These are phyloP conservation scores for Malassezia equina DNA, from an alignment of 1,284 basidiomycete genomes.

Conservation along the genomic window DNA sequence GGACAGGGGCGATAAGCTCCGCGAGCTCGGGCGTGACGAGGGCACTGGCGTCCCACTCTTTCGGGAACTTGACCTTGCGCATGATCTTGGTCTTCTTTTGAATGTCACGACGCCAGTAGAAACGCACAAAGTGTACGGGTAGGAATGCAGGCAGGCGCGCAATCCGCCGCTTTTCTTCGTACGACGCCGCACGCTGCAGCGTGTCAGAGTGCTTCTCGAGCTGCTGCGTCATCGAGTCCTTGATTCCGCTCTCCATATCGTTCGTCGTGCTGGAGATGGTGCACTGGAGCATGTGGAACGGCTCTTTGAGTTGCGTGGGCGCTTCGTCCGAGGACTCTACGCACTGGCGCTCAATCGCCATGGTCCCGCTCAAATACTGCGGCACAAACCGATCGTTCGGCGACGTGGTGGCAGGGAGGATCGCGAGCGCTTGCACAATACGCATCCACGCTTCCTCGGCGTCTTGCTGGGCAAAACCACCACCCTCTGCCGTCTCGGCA, in stretches of 20 bases:
- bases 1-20: conserved; percentile 60
- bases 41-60: conserved; percentile 73
- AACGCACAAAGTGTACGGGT: conserved; percentile 84
- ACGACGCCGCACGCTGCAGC: conserved; percentile 69
- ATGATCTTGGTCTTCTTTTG: conserved; percentile 56
- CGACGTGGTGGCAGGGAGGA: not conserved
- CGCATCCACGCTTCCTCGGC: conserved; percentile 90
- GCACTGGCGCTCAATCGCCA: conserved; percentile 59
- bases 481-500: conserved; percentile 57
- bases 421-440: conserved; percentile 62
- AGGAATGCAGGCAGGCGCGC: conserved; percentile 72
- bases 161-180: conserved; percentile 72
- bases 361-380: conserved; percentile 70
- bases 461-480: conserved; percentile 77
- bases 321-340: conserved; percentile 69
- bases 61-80: conserved; percentile 88
- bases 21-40: conserved; percentile 70
- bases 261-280: conserved; percentile 80
- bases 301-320: conserved; percentile 59
- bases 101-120: conserved; percentile 87
- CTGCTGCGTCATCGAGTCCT: conserved; percentile 69
- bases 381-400: conserved; percentile 58
- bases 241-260: conserved; percentile 77
- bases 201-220: conserved; percentile 75
- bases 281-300: conserved; percentile 79